A percentile compares a stretch with the other conserved stretches of the same genome.
Conservation (phyloP, 73 alveolate species). For the Symbiodinium pilosum region DNA sequence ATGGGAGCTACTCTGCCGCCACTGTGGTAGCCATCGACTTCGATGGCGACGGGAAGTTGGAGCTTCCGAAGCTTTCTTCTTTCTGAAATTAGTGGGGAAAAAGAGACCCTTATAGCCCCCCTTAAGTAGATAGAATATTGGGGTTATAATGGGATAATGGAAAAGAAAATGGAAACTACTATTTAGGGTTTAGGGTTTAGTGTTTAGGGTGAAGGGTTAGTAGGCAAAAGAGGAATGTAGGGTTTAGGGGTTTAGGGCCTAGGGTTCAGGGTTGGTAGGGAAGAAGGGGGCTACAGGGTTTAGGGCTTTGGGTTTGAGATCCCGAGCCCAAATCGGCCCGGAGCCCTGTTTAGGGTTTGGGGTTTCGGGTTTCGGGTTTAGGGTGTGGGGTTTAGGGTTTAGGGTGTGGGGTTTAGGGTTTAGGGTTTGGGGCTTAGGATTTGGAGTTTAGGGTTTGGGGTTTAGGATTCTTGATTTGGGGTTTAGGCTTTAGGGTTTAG, state of each 20-base stretch:
- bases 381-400: background rate
- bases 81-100: too few relatives aligned
- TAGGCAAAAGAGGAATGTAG: too few relatives aligned
- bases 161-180: too few relatives aligned
- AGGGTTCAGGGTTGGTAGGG: background rate
- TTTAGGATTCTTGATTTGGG: too few relatives aligned
- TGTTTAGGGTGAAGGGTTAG: too few relatives aligned
- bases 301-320: background rate
- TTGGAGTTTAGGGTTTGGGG: background rate
- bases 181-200: too few relatives aligned
- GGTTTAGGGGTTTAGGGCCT: background rate
- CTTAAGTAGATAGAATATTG: too few relatives aligned
- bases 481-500: background rate
- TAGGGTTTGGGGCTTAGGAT: background rate
- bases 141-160: too few relatives aligned
- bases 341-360: background rate
- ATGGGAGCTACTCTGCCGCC: slow-evolving; percentile 29
- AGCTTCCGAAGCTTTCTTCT: too few relatives aligned
- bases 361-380: background rate
- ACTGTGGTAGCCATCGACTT: slow-evolving; percentile 67
- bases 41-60: slow-evolving; percentile 49
- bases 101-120: too few relatives aligned
- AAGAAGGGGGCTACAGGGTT: background rate
- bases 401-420: background rate
- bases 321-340: too few relatives aligned